These are phyloP conservation scores for Truncatella angustata DNA, from an alignment of 2,329 filamentous ascomycete genomes.

Conservation along the genomic window DNA sequence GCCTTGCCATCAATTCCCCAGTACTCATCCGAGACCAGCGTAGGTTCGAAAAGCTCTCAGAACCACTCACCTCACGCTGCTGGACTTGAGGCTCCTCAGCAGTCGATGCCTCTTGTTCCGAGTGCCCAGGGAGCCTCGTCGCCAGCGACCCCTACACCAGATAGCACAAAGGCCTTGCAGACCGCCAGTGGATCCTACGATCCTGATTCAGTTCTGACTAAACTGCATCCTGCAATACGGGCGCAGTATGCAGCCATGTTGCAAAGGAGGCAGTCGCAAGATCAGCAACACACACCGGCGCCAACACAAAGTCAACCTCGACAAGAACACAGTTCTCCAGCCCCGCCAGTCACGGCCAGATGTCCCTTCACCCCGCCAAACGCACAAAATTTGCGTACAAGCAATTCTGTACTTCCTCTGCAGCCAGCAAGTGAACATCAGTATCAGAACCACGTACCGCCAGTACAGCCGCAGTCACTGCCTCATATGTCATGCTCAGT, in stretches of 20 bases:
- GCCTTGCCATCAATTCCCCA: slow-evolving; percentile 11
- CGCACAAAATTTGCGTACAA: neutral
- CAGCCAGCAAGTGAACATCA: neutral
- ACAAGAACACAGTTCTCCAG: neutral
- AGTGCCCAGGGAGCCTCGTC: neutral
- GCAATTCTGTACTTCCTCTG: neutral
- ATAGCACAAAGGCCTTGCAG: slow-evolving; percentile 3
- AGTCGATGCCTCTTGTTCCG: neutral
- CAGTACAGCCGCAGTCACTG: neutral
- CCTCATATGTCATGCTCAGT: neutral
- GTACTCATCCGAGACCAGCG: slow-evolving; percentile 8
- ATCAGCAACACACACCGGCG: slow-evolving; percentile 9
- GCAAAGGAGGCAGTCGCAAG: slow-evolving; percentile 19
- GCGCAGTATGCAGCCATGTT: slow-evolving; percentile 29
- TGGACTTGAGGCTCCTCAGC: neutral
- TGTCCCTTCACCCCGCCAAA: neutral
- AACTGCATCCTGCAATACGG: slow-evolving; percentile 29
- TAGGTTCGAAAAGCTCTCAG: neutral
- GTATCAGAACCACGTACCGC: neutral
- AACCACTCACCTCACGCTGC: neutral
- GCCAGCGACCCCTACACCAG: neutral
- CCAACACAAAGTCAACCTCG: neutral
- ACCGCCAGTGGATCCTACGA: slow-evolving; percentile 10
- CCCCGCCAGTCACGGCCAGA: neutral
- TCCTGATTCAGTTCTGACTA: slow-evolving; percentile 10